A percentile compares a stretch with the other conserved stretches of the same genome.
These are phyloP conservation scores for Fusarium sp. DNA, from an alignment of 2,329 filamentous ascomycete species.

Conservation along the genomic window DNA sequence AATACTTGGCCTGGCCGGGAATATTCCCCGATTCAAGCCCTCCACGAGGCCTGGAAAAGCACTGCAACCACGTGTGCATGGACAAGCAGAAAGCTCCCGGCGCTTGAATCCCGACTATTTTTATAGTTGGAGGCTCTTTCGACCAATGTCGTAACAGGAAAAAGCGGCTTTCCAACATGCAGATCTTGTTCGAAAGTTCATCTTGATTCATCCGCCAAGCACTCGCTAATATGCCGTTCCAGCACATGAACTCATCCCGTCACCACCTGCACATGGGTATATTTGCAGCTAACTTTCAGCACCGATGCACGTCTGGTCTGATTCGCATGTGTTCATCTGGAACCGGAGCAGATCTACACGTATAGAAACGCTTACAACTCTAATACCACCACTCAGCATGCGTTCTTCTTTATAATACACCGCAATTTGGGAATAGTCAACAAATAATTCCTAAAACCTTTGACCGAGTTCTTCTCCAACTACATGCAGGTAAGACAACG, in stretches of 20 bases:
- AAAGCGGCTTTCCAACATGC: slow-evolving; percentile 27
- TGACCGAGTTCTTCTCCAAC: neutral
- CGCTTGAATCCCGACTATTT: slow-evolving; percentile 40
- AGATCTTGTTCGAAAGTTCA: slow-evolving; percentile 15
- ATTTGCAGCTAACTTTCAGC: slow-evolving; percentile 24
- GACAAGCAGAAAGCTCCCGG: slow-evolving; percentile 17
- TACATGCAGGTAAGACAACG: neutral
- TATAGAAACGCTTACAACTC: slow-evolving; percentile 17
- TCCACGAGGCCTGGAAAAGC: slow-evolving; percentile 12
- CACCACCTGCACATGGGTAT: slow-evolving; percentile 22
- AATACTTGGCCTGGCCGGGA: slow-evolving; percentile 36
- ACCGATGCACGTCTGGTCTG: slow-evolving; percentile 36
- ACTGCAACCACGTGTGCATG: slow-evolving; percentile 29
- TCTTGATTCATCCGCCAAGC: slow-evolving; percentile 22
- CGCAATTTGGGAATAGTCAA: slow-evolving; percentile 13
- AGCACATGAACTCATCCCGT: slow-evolving; percentile 25
- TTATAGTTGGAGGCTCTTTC: slow-evolving; percentile 20
- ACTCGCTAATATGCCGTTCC: slow-evolving; percentile 22
- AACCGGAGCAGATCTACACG: slow-evolving; percentile 37
- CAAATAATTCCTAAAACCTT: neutral
- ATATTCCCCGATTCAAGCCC: slow-evolving; percentile 24
- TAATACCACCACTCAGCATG: slow-evolving; percentile 8
- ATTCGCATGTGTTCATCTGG: slow-evolving; percentile 26
- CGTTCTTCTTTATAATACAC: slow-evolving; percentile 21
- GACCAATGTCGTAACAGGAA: slow-evolving; percentile 27